Base-by-base conservation (phyloP, 2,329 filamentous ascomycete genomes). In the Ophiostoma himal-ulmi region DNA sequence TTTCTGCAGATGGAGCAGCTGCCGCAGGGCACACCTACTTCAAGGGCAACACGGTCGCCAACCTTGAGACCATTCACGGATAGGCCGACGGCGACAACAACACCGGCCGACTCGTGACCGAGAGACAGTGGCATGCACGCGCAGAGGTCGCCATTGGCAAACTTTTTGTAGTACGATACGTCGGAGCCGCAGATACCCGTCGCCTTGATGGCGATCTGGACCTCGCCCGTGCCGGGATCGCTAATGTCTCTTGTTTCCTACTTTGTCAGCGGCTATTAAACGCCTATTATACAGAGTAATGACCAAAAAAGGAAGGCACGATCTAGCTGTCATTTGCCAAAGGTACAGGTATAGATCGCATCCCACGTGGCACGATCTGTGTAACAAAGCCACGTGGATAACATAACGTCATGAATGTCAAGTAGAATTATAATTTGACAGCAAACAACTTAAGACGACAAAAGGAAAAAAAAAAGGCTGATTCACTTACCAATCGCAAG, bases 151-250 rank as follows among this genome's bases (percentile, higher is more conserved):
- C 89, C 89, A 76, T 91, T 91, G 78, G 88, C 87, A 76, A 90
- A 90, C 75, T 90, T 89, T 77, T 86, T 89, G 81, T 89, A 91
- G 78, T 91, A 91, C 69, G 87, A 87, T 69, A 90, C 85, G 78
- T 91, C 89, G 8, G 88, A 90, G 70, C 89, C 89, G 77, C 89
- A 91, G 75, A 91, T 88, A 52, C 89, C 88, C 34, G 89, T 91
- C 7, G 86, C 84, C 75, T 85, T 86, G 77, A 91, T 82, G 74
- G 86, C 83, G 75, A 91, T 83, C 78, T 91, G 89, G 70, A 91
- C 82, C 76, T 91, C 88, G 70, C 82, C 84, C 36, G 75, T 73
- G 34, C 76, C 77, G 7, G 84, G 84, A 10, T 81, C 80, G 64
- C 83, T 80, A 48, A 88, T 82, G 52, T 71, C 82, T 75, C 84